phyloP scores from a whole-genome alignment of 148 eudicot species.

The Amaranthus palmeri region DNA sequence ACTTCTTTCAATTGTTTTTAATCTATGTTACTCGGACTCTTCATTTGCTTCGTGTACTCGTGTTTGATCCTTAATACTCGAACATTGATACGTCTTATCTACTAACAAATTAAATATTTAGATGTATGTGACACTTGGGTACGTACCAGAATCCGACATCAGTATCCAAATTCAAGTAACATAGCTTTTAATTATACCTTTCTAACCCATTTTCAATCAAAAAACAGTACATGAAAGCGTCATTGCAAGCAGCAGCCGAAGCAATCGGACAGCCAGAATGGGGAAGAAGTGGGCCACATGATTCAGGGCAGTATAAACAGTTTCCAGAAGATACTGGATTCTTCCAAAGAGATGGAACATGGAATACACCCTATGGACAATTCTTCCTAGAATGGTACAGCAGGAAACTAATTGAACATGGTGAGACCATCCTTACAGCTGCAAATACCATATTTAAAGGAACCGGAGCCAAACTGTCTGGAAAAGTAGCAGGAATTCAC shows the following conservation, averaged over 20 bases:
- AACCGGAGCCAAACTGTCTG: conserved; percentile 78
- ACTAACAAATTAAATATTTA: no score
- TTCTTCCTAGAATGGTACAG: conserved; percentile 95
- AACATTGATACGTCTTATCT: no score
- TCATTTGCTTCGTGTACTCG: no score
- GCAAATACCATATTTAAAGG: conserved; percentile 70
- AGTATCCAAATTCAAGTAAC: no score
- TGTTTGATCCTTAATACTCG: no score
- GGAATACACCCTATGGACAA: conserved; percentile 69
- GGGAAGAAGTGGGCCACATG: conserved; percentile 85
- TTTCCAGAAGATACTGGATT: conserved; percentile 89
- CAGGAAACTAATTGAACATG: conserved; percentile 66
- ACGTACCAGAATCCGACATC: no score
- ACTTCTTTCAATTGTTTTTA: neutral
- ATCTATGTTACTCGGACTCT: no score
- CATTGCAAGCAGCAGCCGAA: conserved; percentile 77
- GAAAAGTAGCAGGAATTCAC: conserved; percentile 89
- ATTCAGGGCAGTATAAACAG: conserved; percentile 84
- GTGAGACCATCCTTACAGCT: conserved; percentile 60
- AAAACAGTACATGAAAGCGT: conserved; percentile 90
- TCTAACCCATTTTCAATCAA: conserved; percentile 16
- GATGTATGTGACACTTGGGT: no score
- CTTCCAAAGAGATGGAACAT: conserved; percentile 69
- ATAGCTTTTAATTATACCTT: neutral
- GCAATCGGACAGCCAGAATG: conserved; percentile 62